Evolutionary conservation across 2,329 filamentous ascomycete genomes (phyloP).

Genomic region (Diaporthe velutina): DNA sequence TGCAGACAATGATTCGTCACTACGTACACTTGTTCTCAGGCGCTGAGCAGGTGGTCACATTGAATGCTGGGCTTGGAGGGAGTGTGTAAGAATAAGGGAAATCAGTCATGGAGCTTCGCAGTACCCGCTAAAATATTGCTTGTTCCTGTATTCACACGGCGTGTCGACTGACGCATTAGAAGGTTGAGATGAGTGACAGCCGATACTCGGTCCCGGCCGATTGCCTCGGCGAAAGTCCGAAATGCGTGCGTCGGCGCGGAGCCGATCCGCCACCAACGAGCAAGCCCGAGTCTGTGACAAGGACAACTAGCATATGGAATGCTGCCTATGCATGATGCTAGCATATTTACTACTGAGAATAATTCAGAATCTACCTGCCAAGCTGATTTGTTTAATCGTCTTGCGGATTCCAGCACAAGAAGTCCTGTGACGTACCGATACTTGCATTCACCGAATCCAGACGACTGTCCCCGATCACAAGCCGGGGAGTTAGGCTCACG

Average conservation of each 20-base stretch:
- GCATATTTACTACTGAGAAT: neutral
- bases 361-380: neutral
- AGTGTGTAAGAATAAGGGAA: neutral
- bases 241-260: neutral
- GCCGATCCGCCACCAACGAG: neutral
- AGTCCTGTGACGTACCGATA: neutral
- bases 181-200: neutral
- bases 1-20: neutral
- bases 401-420: neutral
- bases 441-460: neutral
- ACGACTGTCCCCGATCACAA: neutral
- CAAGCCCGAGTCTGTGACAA: neutral
- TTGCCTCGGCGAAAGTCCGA: neutral
- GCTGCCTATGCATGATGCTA: neutral
- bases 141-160: neutral
- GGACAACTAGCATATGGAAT: neutral
- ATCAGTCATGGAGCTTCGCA: neutral
- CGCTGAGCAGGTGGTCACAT: too few relatives aligned
- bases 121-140: neutral
- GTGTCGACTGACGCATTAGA: neutral
- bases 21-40: neutral
- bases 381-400: neutral
- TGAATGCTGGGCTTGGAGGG: too few relatives aligned
- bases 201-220: neutral
- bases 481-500: neutral